Conservation (phyloP, 805 yeast species). For the Saturnispora sekii region DNA sequence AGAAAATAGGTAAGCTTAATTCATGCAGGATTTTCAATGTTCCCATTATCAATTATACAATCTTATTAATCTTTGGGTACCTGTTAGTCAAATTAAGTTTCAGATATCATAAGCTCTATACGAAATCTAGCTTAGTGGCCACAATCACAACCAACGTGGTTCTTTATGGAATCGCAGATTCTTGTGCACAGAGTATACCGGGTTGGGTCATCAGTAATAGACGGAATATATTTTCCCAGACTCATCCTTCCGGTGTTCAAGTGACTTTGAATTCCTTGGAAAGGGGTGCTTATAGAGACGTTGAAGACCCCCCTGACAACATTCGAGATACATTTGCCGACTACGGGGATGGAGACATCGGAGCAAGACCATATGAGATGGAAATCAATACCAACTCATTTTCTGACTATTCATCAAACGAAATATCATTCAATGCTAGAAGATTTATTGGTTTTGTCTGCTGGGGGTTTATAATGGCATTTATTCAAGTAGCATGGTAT, state of each 20-base stretch:
- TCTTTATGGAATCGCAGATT: slow-evolving; percentile 83
- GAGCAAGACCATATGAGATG: slow-evolving; percentile 6
- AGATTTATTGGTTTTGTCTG: slow-evolving; percentile 70
- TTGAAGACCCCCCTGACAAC: neutral
- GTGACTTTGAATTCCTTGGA: slow-evolving; percentile 2
- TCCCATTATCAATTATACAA: slow-evolving; percentile 47
- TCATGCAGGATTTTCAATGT: slow-evolving; percentile 31
- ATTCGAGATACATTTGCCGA: slow-evolving; percentile 24
- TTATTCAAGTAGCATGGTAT: slow-evolving; percentile 86
- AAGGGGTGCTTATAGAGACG: slow-evolving; percentile 2
- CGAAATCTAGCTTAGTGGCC: slow-evolving; percentile 58
- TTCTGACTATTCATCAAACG: neutral
- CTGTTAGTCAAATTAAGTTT: slow-evolving; percentile 46
- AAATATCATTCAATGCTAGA: slow-evolving; percentile 43
- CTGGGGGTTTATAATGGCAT: slow-evolving; percentile 83
- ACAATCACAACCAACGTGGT: slow-evolving; percentile 73
- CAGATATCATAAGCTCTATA: slow-evolving; percentile 51
- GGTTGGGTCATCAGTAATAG: slow-evolving; percentile 16
- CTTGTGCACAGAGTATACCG: slow-evolving; percentile 70
- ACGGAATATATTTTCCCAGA: neutral
- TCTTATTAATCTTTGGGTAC: slow-evolving; percentile 39
- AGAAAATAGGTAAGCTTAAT: slow-evolving; percentile 8
- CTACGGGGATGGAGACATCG: slow-evolving; percentile 21
- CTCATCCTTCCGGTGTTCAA: neutral
- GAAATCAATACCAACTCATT: neutral